Evolutionary conservation across 345 rosid genomes (phyloP).

Genomic region (Rhizophora apiculata): DNA sequence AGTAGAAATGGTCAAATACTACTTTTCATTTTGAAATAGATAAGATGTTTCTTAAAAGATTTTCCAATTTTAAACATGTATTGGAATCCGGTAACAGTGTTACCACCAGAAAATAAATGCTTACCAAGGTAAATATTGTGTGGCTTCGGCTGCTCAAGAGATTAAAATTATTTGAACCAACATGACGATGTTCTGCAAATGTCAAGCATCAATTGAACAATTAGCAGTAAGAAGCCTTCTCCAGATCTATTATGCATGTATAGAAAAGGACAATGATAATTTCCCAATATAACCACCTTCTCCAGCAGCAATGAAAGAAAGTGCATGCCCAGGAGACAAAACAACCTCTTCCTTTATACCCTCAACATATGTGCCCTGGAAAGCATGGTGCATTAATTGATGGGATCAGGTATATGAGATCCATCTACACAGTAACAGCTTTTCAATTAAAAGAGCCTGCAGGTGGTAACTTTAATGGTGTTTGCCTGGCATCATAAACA

Average conservation of each 20-base stretch:
- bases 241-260: background rate
- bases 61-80: too few relatives aligned
- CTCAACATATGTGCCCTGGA: slow-evolving; percentile 97
- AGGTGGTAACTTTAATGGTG: background rate
- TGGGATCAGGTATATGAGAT: background rate
- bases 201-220: slow-evolving; percentile 20
- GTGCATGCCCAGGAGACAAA: slow-evolving; percentile 96
- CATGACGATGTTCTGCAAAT: slow-evolving; percentile 95
- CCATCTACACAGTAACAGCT: background rate
- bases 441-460: background rate
- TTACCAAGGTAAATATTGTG: slow-evolving; percentile 94
- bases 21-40: too few relatives aligned
- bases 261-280: background rate
- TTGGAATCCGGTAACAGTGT: background rate
- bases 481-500: background rate
- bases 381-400: background rate
- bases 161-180: slow-evolving; percentile 98
- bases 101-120: background rate
- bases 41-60: too few relatives aligned
- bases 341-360: slow-evolving; percentile 99
- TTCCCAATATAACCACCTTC: slow-evolving; percentile 55
- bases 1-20: background rate
- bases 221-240: slow-evolving; percentile 7
- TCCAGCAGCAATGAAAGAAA: slow-evolving; percentile 98
- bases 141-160: slow-evolving; percentile 98